Percentiles rank a stretch among this genome's conserved stretches.
phyloP scores from a whole-genome alignment of 768 basidiomycete genomes.

The Russula brevipes region DNA sequence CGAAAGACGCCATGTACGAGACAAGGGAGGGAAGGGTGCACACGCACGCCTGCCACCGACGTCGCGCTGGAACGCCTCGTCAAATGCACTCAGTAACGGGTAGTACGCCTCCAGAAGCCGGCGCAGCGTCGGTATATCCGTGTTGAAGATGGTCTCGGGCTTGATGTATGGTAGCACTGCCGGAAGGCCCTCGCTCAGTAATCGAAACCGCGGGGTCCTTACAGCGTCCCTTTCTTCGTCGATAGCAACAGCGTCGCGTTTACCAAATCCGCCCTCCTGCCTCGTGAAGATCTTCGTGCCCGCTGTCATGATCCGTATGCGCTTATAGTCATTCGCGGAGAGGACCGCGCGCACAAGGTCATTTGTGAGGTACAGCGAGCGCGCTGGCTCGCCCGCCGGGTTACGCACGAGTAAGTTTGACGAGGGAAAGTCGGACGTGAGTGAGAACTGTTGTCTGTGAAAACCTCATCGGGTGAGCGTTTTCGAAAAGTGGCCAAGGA shows the following conservation, averaged over 20 bases:
- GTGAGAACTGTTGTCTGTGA: constrained; percentile 65
- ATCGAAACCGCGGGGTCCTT: constrained; percentile 51
- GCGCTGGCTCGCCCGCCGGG: constrained; percentile 60
- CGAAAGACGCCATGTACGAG: constrained; percentile 4
- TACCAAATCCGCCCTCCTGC: constrained; percentile 58
- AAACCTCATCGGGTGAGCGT: not conserved
- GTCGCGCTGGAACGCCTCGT: constrained; percentile 49
- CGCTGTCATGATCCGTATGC: constrained; percentile 83
- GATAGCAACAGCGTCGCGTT: not conserved
- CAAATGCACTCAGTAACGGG: constrained; percentile 64
- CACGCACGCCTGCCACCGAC: constrained; percentile 53
- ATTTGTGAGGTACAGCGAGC: constrained; percentile 86
- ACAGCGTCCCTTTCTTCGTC: not conserved
- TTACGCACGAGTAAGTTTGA: constrained; percentile 84
- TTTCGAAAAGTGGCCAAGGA: not conserved
- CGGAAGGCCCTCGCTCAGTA: constrained; percentile 80
- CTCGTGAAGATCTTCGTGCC: constrained; percentile 91
- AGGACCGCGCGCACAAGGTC: constrained; percentile 78
- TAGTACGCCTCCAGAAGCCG: constrained; percentile 75
- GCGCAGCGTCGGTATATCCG: constrained; percentile 52
- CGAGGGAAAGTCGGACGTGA: constrained; percentile 65
- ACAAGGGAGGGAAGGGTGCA: not conserved
- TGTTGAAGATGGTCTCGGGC: constrained; percentile 54
- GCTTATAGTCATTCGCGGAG: constrained; percentile 72
- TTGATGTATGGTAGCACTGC: constrained; percentile 80